Percentiles rank a stretch among this genome's conserved stretches.
These are phyloP conservation scores for Chenopodium album DNA, from an alignment of 148 eudicot species.

Conservation along the genomic window DNA sequence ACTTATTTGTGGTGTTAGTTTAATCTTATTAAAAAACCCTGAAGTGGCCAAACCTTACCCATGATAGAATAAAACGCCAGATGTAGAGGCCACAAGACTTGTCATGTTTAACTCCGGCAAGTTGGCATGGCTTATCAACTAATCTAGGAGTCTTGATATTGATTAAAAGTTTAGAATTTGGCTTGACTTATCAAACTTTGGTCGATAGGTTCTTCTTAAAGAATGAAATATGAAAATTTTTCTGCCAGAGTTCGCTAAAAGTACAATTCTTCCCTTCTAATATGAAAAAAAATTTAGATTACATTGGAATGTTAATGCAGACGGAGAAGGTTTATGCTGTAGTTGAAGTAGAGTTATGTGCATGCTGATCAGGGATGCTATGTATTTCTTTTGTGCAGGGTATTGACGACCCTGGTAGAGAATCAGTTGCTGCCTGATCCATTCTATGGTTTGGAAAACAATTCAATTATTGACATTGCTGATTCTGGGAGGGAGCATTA, in stretches of 20 bases:
- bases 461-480: constrained; percentile 83
- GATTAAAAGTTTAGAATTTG: background rate
- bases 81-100: background rate
- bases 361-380: background rate
- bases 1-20: background rate
- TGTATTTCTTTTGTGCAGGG: constrained; percentile 45
- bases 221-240: background rate
- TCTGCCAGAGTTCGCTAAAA: no score
- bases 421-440: constrained; percentile 84
- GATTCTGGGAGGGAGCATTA: constrained; percentile 93
- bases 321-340: background rate
- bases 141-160: background rate
- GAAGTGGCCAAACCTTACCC: background rate
- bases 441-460: constrained; percentile 89
- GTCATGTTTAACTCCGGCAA: background rate
- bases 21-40: background rate
- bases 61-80: no score
- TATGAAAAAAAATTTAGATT: background rate
- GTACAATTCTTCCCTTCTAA: background rate
- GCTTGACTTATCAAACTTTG: background rate
- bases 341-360: background rate
- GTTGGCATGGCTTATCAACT: background rate
- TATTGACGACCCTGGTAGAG: constrained; percentile 81
- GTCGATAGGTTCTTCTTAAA: background rate
- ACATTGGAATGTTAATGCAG: background rate